Percentiles rank a stretch among this genome's conserved stretches.
Conservation (phyloP, 306 rosid species). For the Trichosanthes cucumerina region DNA sequence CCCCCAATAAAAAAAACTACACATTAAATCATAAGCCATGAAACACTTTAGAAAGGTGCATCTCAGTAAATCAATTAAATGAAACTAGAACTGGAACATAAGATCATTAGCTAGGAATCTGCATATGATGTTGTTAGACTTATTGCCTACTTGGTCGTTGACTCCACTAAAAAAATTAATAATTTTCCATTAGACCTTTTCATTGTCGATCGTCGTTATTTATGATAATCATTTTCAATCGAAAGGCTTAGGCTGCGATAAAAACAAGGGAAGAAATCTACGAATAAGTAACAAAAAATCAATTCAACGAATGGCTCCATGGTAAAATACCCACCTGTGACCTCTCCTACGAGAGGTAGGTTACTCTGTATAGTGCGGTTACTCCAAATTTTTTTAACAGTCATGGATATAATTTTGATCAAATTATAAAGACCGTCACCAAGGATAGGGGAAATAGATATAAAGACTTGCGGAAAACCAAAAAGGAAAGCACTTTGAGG, state of each 20-base stretch:
- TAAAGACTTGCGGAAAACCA: slow-evolving; percentile 37
- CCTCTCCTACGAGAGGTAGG: slow-evolving; percentile 50
- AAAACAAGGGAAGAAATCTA: background rate
- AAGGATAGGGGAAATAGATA: slow-evolving; percentile 63
- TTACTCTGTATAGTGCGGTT: slow-evolving; percentile 34
- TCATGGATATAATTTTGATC: slow-evolving; percentile 55
- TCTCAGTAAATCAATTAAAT: background rate
- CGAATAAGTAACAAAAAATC: background rate
- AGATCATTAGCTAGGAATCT: background rate
- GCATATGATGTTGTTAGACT: background rate
- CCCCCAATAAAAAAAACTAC: too few species aligned
- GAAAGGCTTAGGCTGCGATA: background rate
- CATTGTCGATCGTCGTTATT: background rate
- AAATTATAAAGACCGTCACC: slow-evolving; percentile 92
- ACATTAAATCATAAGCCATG: background rate
- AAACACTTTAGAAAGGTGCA: background rate
- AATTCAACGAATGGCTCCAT: background rate
- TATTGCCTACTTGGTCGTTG: background rate
- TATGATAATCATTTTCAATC: background rate
- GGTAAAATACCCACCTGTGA: slow-evolving; percentile 36
- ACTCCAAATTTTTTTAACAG: slow-evolving; percentile 50
- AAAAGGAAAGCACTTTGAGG: background rate
- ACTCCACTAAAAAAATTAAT: background rate
- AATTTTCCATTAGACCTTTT: background rate
- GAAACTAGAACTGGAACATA: background rate